Percentiles rank a stretch among this genome's conserved stretches.
Evolutionary conservation across 2,329 filamentous ascomycete species (phyloP).

Genomic region (Whalleya microplaca): DNA sequence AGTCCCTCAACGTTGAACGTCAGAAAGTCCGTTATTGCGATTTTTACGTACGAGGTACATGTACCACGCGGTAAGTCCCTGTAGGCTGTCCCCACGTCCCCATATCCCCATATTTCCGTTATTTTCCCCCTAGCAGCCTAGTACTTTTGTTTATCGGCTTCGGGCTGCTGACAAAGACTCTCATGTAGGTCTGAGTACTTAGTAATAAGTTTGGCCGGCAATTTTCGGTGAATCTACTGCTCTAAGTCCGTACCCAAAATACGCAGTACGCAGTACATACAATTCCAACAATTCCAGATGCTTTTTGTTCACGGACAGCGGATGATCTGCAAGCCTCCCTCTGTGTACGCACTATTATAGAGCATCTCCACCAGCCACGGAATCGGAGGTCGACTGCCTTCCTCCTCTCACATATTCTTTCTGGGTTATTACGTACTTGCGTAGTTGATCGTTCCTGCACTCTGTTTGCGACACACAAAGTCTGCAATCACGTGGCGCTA

Average conservation of each 20-base stretch:
- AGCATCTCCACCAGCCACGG: slow-evolving; percentile 19
- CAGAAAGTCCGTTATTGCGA: background rate
- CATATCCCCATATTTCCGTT: slow-evolving; percentile 6
- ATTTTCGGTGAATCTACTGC: background rate
- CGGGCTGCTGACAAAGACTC: background rate
- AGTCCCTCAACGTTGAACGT: background rate
- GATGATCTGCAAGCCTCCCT: slow-evolving; percentile 4
- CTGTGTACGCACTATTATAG: slow-evolving; percentile 20
- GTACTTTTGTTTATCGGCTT: background rate
- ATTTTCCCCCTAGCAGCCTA: slow-evolving; percentile 11
- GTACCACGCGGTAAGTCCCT: background rate
- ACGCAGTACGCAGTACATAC: too few relatives aligned
- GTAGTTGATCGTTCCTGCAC: background rate
- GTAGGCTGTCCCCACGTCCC: too few relatives aligned
- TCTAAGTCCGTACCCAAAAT: background rate
- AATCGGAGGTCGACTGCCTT: slow-evolving; percentile 5
- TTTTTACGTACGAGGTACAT: background rate
- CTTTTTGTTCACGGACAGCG: slow-evolving; percentile 15
- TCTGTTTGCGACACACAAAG: background rate
- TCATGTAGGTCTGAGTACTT: background rate
- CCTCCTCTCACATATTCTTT: slow-evolving; percentile 5
- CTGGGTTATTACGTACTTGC: slow-evolving; percentile 1
- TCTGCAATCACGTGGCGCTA: slow-evolving; percentile 19
- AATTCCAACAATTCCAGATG: background rate
- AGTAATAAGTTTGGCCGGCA: background rate